These are phyloP conservation scores for Raffaelea deltoideospora DNA, from an alignment of 2,329 filamentous ascomycete species.

Conservation along the genomic window DNA sequence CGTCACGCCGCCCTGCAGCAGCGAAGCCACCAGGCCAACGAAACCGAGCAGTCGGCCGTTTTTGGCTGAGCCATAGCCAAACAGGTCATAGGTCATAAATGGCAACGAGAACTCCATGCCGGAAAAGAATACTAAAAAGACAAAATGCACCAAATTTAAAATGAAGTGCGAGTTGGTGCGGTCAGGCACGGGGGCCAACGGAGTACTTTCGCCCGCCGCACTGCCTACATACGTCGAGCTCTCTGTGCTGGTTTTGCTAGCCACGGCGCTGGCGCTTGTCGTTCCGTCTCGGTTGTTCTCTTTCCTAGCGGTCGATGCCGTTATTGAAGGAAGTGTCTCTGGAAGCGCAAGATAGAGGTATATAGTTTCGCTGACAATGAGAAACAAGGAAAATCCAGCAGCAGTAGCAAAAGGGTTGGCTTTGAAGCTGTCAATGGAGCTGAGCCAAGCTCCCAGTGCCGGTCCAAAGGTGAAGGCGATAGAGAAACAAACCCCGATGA, in stretches of 20 bases:
- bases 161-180: conserved; percentile 72
- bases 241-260: conserved; percentile 57
- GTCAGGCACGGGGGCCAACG: conserved; percentile 13
- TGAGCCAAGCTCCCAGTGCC: conserved; percentile 74
- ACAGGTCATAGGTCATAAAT: conserved; percentile 94
- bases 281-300: conserved; percentile 24
- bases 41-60: conserved; percentile 81
- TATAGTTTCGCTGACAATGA: conserved; percentile 75
- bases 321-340: conserved; percentile 61
- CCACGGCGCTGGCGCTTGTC: conserved; percentile 27
- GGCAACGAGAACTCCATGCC: conserved; percentile 96
- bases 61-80: conserved; percentile 61
- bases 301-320: conserved; percentile 6
- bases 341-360: conserved; percentile 78
- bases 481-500: conserved; percentile 93
- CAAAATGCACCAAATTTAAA: conserved; percentile 73
- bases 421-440: conserved; percentile 59
- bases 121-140: conserved; percentile 92
- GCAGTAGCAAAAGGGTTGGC: conserved; percentile 91
- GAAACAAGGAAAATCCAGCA: conserved; percentile 68
- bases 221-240: no score
- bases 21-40: conserved; percentile 76
- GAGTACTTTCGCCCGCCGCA: conserved; percentile 41
- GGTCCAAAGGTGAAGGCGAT: conserved; percentile 96
- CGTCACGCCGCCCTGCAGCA: conserved; percentile 89